Conservation (phyloP, 2,329 filamentous ascomycete genomes). For the Sordariomycetes sp. region DNA sequence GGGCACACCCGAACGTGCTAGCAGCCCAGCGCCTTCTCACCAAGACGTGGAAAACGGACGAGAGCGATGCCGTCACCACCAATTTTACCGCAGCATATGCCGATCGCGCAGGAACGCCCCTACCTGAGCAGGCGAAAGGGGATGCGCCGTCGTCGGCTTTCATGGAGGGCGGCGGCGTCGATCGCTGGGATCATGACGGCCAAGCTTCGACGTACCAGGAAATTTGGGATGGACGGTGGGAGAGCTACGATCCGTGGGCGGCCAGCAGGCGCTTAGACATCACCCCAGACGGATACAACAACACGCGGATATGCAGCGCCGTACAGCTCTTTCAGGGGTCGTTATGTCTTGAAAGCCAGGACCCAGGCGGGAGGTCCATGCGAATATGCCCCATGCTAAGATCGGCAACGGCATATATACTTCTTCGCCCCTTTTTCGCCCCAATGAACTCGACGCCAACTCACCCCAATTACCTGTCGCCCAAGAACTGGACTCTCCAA, state of each 20-base stretch:
- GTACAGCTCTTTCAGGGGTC: conserved; percentile 75
- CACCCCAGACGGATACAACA: conserved; percentile 61
- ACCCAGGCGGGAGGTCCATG: conserved; percentile 58
- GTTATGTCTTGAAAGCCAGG: conserved; percentile 55
- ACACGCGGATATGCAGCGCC: conserved; percentile 62
- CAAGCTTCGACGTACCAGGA: conserved; percentile 64
- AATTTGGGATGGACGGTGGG: conserved; percentile 71
- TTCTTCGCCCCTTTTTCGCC: conserved; percentile 67
- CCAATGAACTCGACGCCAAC: conserved; percentile 16
- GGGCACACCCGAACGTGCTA: conserved; percentile 56
- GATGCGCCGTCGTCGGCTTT: too few relatives aligned
- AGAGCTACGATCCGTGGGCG: conserved; percentile 69
- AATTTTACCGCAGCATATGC: conserved; percentile 40
- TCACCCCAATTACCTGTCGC: conserved; percentile 24
- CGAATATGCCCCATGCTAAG: conserved; percentile 63
- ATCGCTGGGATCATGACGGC: conserved; percentile 63
- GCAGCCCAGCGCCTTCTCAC: conserved; percentile 53
- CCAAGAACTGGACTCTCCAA: conserved; percentile 44
- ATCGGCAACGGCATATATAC: conserved; percentile 64
- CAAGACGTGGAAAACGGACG: conserved; percentile 16
- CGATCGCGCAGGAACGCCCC: conserved; percentile 57
- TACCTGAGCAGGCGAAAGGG: conserved; percentile 18
- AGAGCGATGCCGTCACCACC: conserved; percentile 1
- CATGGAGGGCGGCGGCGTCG: conserved; percentile 65
- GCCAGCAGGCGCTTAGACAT: conserved; percentile 53